These are phyloP conservation scores for Neospermospora avenae DNA, from an alignment of 2,329 filamentous ascomycete species.

Conservation along the genomic window DNA sequence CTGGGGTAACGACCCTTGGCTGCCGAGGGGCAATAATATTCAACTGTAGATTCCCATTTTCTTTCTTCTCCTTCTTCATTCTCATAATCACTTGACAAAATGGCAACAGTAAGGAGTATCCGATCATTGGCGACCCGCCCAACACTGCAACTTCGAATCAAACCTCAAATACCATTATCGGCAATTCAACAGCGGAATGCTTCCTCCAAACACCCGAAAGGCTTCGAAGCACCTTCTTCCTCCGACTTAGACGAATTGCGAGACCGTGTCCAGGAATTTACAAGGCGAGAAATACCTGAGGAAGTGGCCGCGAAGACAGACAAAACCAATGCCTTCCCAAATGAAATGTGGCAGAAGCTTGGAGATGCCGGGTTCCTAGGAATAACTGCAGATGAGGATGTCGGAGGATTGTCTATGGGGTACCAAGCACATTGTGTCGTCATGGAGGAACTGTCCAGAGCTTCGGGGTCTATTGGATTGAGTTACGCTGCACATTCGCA, in stretches of 20 bases:
- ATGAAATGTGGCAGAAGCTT: slow-evolving; percentile 89
- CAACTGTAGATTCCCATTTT: slow-evolving; percentile 13
- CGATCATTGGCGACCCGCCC: slow-evolving; percentile 25
- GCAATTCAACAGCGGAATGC: slow-evolving; percentile 43
- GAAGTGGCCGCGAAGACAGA: slow-evolving; percentile 82
- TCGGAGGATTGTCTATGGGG: slow-evolving; percentile 85
- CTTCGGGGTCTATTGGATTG: slow-evolving; percentile 78
- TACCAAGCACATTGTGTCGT: slow-evolving; percentile 96
- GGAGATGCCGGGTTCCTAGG: slow-evolving; percentile 89
- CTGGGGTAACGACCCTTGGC: neutral
- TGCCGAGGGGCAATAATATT: neutral
- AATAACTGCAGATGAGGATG: slow-evolving; percentile 88
- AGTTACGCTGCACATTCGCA: slow-evolving; percentile 96
- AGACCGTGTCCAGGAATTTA: slow-evolving; percentile 67
- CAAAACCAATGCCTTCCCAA: slow-evolving; percentile 80
- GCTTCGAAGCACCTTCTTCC: slow-evolving; percentile 53
- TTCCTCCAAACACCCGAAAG: slow-evolving; percentile 66
- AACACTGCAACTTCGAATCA: slow-evolving; percentile 25
- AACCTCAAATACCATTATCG: slow-evolving; percentile 26
- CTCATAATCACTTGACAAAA: slow-evolving; percentile 15
- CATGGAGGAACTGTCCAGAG: slow-evolving; percentile 90
- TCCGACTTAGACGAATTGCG: slow-evolving; percentile 51
- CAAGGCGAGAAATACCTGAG: slow-evolving; percentile 80
- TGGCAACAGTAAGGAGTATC: slow-evolving; percentile 29
- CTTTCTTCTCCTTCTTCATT: neutral